Percentiles rank a stretch among this genome's conserved stretches.
These are phyloP conservation scores for Novymonas esmeraldas DNA, from an alignment of 208 protist genomes.

Conservation along the genomic window DNA sequence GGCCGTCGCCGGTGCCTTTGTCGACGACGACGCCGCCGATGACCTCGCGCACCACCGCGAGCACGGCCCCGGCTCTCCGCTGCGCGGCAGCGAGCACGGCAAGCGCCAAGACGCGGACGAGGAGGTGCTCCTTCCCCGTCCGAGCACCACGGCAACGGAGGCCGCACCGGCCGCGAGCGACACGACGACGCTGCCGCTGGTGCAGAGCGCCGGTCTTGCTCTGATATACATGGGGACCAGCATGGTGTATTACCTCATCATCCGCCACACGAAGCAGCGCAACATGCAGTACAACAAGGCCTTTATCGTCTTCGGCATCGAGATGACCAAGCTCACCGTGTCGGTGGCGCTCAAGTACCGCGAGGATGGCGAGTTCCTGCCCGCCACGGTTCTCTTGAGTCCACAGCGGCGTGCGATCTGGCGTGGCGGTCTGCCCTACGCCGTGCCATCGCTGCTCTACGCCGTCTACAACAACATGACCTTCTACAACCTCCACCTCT, in stretches of 20 bases:
- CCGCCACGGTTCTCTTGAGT: constrained; percentile 31
- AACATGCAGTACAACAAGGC: constrained; percentile 43
- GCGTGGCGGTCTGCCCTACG: constrained; percentile 46
- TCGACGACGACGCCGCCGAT: too few relatives aligned
- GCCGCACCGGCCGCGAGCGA: not conserved
- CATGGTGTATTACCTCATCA: constrained; percentile 50
- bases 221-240: constrained; percentile 50
- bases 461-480: constrained; percentile 87
- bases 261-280: constrained; percentile 53
- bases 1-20: too few relatives aligned
- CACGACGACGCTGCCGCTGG: constrained; percentile 28
- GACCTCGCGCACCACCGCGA: too few relatives aligned
- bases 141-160: not conserved
- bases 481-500: constrained; percentile 61
- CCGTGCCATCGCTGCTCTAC: constrained; percentile 68
- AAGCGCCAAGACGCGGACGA: too few relatives aligned
- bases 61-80: too few relatives aligned
- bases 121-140: too few relatives aligned
- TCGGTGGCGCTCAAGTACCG: constrained; percentile 51
- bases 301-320: constrained; percentile 45
- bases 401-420: constrained; percentile 32
- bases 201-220: constrained; percentile 37
- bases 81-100: too few relatives aligned
- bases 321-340: constrained; percentile 53
- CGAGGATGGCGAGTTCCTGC: constrained; percentile 43